Evolutionary conservation across 2,329 filamentous ascomycete species (phyloP).

Genomic region (Nemania sp.): DNA sequence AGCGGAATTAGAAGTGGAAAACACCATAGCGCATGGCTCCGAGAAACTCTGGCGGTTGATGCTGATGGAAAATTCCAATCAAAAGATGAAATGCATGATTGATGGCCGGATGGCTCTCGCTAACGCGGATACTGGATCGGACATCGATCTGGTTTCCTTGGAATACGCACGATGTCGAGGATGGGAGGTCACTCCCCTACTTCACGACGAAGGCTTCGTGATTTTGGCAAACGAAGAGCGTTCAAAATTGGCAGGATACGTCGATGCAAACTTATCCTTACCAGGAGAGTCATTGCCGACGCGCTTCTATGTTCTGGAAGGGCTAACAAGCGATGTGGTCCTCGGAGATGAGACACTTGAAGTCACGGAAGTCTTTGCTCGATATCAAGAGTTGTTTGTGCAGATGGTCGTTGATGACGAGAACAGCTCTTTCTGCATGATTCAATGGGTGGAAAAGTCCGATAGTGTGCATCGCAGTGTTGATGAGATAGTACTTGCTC

Average conservation of each 20-base stretch:
- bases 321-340: too few relatives aligned
- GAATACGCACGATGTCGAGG: not conserved
- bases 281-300: too few relatives aligned
- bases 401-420: too few relatives aligned
- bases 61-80: not conserved
- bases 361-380: too few relatives aligned
- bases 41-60: not conserved
- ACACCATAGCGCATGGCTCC: too few relatives aligned
- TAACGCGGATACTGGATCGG: not conserved
- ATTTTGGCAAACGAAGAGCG: not conserved
- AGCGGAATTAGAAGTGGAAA: not conserved
- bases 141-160: not conserved
- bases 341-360: too few relatives aligned
- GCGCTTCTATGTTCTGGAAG: too few relatives aligned
- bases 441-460: too few relatives aligned
- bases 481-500: too few relatives aligned
- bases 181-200: not conserved
- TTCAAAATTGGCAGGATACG: not conserved
- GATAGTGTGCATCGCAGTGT: too few relatives aligned
- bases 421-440: too few relatives aligned
- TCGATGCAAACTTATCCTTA: not conserved
- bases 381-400: too few relatives aligned
- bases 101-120: not conserved
- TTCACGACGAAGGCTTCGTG: not conserved
- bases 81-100: not conserved